phyloP scores from a whole-genome alignment of 345 rosid genomes.

The Eucalyptus leucophloia region DNA sequence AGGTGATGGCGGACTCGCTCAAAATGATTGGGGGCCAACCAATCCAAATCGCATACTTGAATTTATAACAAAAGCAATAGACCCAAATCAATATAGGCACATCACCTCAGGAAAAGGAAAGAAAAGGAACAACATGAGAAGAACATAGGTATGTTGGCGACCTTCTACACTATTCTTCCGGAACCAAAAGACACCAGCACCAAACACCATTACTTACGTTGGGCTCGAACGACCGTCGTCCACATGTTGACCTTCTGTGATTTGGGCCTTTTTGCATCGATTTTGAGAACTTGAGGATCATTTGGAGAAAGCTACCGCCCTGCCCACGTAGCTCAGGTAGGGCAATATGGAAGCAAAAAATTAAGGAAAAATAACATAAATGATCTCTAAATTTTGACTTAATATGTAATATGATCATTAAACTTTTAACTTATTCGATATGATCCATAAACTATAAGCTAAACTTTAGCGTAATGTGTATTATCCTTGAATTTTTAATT shows the following conservation, averaged over 20 bases:
- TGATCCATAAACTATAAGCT: fast-evolving
- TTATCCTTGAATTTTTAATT: too few relatives aligned
- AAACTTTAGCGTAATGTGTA: too few relatives aligned
- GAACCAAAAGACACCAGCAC: not conserved
- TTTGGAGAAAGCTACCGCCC: not conserved
- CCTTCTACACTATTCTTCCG: not conserved
- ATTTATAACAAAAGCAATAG: not conserved
- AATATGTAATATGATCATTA: too few relatives aligned
- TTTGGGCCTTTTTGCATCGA: not conserved
- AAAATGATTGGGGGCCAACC: not conserved
- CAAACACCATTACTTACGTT: not conserved
- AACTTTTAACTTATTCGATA: too few relatives aligned
- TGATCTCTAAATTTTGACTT: too few relatives aligned
- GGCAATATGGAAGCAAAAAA: not conserved
- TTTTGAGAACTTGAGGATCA: not conserved
- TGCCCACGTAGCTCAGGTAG: not conserved
- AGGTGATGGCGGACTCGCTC: not conserved
- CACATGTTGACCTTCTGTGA: not conserved
- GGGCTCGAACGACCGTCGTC: not conserved
- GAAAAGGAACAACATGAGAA: not conserved
- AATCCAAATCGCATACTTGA: not conserved
- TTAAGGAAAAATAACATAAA: too few relatives aligned
- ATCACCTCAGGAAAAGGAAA: not conserved
- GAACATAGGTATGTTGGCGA: not conserved
- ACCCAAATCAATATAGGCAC: not conserved